Percentiles rank a stretch among this genome's conserved stretches.
phyloP scores from a whole-genome alignment of 2,329 filamentous ascomycete genomes.

The Capronia epimyces region DNA sequence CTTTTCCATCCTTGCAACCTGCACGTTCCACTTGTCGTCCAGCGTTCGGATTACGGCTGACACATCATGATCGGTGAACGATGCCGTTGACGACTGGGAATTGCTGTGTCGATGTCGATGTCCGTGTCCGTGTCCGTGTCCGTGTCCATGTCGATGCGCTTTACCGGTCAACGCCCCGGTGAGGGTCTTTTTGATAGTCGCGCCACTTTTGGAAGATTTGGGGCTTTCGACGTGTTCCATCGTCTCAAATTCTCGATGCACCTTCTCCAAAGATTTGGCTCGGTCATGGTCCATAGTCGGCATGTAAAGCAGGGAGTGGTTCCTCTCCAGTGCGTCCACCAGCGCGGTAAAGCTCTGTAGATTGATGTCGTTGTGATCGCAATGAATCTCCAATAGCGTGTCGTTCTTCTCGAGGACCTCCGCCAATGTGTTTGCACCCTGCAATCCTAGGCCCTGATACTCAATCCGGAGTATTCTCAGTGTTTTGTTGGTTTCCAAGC shows the following conservation, averaged over 20 bases:
- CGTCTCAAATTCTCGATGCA: conserved; percentile 52
- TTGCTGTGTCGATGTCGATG: conserved; percentile 11
- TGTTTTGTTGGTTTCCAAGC: conserved; percentile 58
- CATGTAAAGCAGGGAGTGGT: conserved; percentile 57
- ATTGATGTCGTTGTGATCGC: conserved; percentile 63
- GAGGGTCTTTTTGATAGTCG: conserved; percentile 41
- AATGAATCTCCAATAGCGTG: conserved; percentile 60
- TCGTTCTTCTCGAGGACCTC: conserved; percentile 62
- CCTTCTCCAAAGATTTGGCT: conserved; percentile 55
- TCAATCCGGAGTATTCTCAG: conserved; percentile 60
- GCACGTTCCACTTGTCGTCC: conserved; percentile 43
- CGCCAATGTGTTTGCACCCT: conserved; percentile 63
- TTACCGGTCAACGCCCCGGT: conserved; percentile 37
- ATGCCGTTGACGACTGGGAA: conserved; percentile 15
- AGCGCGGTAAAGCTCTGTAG: conserved; percentile 59
- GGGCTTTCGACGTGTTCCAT: conserved; percentile 33
- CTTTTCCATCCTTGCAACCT: conserved; percentile 39
- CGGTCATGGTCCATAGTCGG: conserved; percentile 60
- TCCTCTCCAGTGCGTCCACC: conserved; percentile 63
- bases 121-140: conserved; percentile 11
- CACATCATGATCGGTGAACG: conserved; percentile 37
- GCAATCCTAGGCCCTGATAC: conserved; percentile 62
- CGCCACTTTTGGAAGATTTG: conserved; percentile 38
- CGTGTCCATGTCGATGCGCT: conserved; percentile 7
- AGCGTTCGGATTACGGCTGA: conserved; percentile 39